These are phyloP conservation scores for Solanum chilense DNA, from an alignment of 257 asterid genomes.

Conservation along the genomic window DNA sequence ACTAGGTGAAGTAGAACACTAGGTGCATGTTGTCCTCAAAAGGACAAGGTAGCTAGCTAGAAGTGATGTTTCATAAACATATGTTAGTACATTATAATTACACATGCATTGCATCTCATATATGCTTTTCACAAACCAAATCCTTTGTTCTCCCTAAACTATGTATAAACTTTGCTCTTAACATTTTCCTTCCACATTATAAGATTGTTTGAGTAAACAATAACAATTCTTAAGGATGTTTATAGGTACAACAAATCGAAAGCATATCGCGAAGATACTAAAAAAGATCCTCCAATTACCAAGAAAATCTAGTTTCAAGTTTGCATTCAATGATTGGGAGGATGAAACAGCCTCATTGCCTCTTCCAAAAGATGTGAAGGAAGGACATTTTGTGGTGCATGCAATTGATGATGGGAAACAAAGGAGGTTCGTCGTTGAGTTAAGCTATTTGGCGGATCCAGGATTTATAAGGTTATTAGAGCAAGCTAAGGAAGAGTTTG, in stretches of 20 bases:
- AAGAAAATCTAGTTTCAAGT: neutral
- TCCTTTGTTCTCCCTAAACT: neutral
- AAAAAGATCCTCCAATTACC: neutral
- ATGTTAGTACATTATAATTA: neutral
- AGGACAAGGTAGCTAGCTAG: neutral
- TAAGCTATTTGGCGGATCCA: conserved; percentile 27
- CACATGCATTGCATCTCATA: neutral
- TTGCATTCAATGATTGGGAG: neutral
- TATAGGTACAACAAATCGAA: neutral
- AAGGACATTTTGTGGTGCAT: conserved; percentile 44
- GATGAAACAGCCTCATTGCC: neutral
- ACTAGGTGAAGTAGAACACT: neutral
- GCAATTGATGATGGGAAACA: conserved; percentile 27
- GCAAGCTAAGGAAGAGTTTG: conserved; percentile 42
- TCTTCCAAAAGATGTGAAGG: conserved; percentile 34
- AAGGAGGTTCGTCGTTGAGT: conserved; percentile 22
- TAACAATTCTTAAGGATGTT: neutral
- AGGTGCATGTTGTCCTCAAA: neutral
- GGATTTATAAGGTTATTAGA: conserved; percentile 28
- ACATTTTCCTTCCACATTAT: neutral
- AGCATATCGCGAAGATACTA: neutral
- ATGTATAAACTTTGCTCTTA: neutral
- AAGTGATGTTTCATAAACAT: neutral
- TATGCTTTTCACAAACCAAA: neutral
- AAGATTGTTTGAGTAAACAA: neutral